Evolutionary conservation across 306 rosid genomes (phyloP).

Genomic region (Hippophae gyantsensis): DNA sequence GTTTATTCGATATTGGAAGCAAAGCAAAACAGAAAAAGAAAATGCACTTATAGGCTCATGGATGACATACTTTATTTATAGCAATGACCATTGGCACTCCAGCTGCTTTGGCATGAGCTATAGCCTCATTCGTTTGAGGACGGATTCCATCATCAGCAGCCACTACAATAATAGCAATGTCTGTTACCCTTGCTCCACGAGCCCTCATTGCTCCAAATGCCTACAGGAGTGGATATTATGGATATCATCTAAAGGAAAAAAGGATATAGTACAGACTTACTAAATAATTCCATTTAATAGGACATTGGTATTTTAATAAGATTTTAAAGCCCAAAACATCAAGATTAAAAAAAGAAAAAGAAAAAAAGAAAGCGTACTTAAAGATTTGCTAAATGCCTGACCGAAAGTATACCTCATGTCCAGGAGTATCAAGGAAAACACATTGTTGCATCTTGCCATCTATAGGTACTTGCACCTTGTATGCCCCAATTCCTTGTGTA

Average conservation of each 20-base stretch:
- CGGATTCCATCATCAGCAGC: conserved; percentile 99
- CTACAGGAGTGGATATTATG: conserved; percentile 39
- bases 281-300: conserved; percentile 11
- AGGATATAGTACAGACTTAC: conserved; percentile 12
- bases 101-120: conserved; percentile 98
- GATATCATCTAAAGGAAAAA: conserved; percentile 26
- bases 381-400: conserved; percentile 5
- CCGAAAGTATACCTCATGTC: conserved; percentile 67
- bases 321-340: conserved; percentile 14
- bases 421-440: conserved; percentile 96
- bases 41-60: not conserved
- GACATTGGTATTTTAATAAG: conserved; percentile 6
- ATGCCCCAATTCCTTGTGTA: conserved; percentile 98
- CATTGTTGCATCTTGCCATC: conserved; percentile 80
- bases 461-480: conserved; percentile 69
- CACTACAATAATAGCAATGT: conserved; percentile 84
- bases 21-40: not conserved
- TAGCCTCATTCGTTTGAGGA: conserved; percentile 97
- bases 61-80: conserved; percentile 72
- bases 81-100: conserved; percentile 90
- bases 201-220: conserved; percentile 99
- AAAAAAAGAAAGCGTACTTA: conserved; percentile 10
- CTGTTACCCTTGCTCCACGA: conserved; percentile 98
- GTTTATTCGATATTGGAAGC: not conserved
- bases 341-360: conserved; percentile 6